phyloP scores from a whole-genome alignment of 176 grass and related monocot species.

The Panicum miliaceum region DNA sequence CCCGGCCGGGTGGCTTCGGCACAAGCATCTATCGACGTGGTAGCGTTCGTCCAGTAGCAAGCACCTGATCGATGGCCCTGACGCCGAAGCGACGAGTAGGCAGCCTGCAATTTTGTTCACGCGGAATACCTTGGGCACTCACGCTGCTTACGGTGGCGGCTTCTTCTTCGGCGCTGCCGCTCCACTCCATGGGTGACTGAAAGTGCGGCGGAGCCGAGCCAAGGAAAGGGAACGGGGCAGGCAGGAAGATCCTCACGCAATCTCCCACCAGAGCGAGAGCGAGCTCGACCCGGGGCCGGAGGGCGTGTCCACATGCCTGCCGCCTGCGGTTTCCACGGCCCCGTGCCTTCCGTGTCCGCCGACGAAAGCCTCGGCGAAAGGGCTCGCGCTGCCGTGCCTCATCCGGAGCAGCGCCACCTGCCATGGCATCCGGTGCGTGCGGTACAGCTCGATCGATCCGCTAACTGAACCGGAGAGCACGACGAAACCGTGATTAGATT shows the following conservation, averaged over 20 bases:
- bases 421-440: background rate
- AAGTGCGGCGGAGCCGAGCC: background rate
- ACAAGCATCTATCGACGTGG: too few relatives aligned
- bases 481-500: constrained; percentile 10
- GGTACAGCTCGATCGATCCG: background rate
- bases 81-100: too few relatives aligned
- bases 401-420: constrained; percentile 12
- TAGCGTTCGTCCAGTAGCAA: too few relatives aligned
- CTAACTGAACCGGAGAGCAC: background rate
- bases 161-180: too few relatives aligned
- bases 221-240: background rate
- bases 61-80: too few relatives aligned
- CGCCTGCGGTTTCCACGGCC: background rate
- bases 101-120: too few relatives aligned
- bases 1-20: too few relatives aligned
- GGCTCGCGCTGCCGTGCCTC: background rate
- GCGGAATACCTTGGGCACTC: too few relatives aligned
- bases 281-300: too few relatives aligned
- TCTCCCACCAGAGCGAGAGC: background rate
- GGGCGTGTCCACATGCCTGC: background rate
- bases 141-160: too few relatives aligned
- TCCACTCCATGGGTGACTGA: background rate
- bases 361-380: background rate
- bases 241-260: background rate
- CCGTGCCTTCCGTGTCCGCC: background rate